Evolutionary conservation across 129 eudicot species (phyloP).

Genomic region (Flaveria bidentis): DNA sequence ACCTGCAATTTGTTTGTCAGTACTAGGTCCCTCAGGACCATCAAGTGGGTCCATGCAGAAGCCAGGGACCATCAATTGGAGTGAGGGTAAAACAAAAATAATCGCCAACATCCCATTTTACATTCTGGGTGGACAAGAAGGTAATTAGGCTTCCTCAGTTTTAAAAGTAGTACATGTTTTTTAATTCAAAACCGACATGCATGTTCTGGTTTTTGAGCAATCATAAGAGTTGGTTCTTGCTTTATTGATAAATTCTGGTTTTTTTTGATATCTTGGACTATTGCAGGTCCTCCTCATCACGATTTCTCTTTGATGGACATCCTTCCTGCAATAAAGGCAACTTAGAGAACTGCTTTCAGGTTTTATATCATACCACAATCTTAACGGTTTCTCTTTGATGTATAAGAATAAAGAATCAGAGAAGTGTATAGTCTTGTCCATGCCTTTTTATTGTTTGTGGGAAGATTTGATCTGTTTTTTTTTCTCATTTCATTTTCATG

Average conservation of each 20-base stretch:
- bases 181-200: neutral
- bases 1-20: conserved; percentile 86
- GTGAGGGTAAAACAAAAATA: conserved; percentile 70
- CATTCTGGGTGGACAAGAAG: conserved; percentile 75
- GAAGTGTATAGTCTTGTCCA: neutral
- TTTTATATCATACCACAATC: neutral
- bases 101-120: conserved; percentile 83
- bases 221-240: neutral
- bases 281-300: conserved; percentile 78
- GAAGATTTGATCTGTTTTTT: neutral
- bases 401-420: neutral
- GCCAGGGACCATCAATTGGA: conserved; percentile 89
- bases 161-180: neutral
- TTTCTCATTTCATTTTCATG: neutral
- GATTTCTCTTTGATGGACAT: conserved; percentile 81
- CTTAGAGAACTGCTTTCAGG: conserved; percentile 25
- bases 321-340: conserved; percentile 43
- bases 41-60: conserved; percentile 50
- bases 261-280: neutral
- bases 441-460: neutral
- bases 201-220: neutral
- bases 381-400: neutral
- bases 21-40: conserved; percentile 76
- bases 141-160: conserved; percentile 31
- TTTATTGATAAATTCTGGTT: conserved; percentile 12